These are phyloP conservation scores for Apostasia shenzhenica DNA, from an alignment of 106 monocot species.

Conservation along the genomic window DNA sequence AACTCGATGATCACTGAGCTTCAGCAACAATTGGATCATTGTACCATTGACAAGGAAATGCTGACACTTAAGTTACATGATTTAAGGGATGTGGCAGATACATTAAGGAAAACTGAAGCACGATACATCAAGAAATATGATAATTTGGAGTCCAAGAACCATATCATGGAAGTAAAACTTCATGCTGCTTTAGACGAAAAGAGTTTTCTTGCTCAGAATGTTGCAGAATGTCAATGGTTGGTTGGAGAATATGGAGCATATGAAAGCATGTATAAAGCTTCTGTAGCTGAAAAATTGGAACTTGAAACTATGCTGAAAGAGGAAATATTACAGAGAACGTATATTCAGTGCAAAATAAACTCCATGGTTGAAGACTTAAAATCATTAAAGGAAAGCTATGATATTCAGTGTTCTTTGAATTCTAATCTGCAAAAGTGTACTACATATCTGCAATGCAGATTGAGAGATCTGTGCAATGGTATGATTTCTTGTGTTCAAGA, in stretches of 20 bases:
- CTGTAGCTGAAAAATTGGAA: constrained; percentile 40
- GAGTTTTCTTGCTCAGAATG: constrained; percentile 32
- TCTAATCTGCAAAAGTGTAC: constrained; percentile 34
- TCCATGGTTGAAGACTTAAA: constrained; percentile 28
- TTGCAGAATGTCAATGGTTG: constrained; percentile 39
- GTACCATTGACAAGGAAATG: constrained; percentile 33
- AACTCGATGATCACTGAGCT: constrained; percentile 35
- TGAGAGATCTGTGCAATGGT: constrained; percentile 24
- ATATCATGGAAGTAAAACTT: constrained; percentile 49
- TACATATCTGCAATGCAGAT: constrained; percentile 28
- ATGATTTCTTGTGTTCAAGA: constrained; percentile 24
- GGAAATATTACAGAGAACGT: constrained; percentile 42
- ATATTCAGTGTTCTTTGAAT: constrained; percentile 23
- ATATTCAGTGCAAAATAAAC: constrained; percentile 31
- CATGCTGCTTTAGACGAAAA: constrained; percentile 46
- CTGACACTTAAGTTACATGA: constrained; percentile 32
- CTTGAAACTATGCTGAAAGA: constrained; percentile 44
- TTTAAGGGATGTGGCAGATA: constrained; percentile 36
- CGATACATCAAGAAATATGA: constrained; percentile 43
- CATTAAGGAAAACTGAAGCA: constrained; percentile 36
- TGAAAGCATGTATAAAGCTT: constrained; percentile 41
- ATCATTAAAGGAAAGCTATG: constrained; percentile 40
- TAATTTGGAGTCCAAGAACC: constrained; percentile 41
- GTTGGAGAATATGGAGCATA: constrained; percentile 19
- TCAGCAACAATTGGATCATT: constrained; percentile 34